phyloP scores from a whole-genome alignment of 495 filamentous ascomycete genomes.

The Hypoxylon crocopeplum region DNA sequence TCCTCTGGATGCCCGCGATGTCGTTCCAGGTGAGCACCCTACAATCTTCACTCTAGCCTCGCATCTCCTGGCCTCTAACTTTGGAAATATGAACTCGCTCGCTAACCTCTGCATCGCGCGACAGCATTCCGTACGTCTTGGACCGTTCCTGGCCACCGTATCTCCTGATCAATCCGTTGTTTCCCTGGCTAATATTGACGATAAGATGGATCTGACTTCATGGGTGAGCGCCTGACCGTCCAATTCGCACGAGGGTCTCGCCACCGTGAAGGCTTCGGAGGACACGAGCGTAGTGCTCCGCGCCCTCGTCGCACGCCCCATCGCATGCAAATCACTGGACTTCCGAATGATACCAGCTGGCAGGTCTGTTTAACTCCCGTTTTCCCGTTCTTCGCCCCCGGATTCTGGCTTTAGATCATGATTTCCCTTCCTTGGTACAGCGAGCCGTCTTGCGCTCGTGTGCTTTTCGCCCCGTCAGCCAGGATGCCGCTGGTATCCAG shows the following conservation, averaged over 20 bases:
- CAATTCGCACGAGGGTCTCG: conserved; percentile 96
- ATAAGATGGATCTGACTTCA: conserved; percentile 95
- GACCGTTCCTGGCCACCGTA: conserved; percentile 39
- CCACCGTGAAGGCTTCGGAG: conserved; percentile 77
- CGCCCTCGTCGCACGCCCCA: conserved; percentile 92
- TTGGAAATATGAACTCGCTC: conserved; percentile 17
- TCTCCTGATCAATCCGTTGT: conserved; percentile 35
- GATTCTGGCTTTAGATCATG: conserved; percentile 47
- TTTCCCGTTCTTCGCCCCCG: conserved; percentile 63
- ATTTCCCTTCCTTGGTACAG: conserved; percentile 46
- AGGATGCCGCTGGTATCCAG: conserved; percentile 35
- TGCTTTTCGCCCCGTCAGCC: conserved; percentile 35
- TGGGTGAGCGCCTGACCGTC: conserved; percentile 94
- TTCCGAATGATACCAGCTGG: conserved; percentile 98
- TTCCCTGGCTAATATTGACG: conserved; percentile 50
- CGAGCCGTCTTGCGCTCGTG: conserved; percentile 36
- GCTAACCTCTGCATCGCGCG: conserved; percentile 44
- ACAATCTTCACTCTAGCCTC: conserved; percentile 18
- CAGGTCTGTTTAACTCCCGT: conserved; percentile 85
- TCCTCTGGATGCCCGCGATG: conserved; percentile 93
- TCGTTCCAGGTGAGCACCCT: conserved; percentile 82
- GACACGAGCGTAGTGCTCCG: conserved; percentile 77
- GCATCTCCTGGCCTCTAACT: too few relatives aligned
- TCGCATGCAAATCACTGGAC: conserved; percentile 96
- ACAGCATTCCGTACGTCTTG: conserved; percentile 63